phyloP scores from a whole-genome alignment of 1,284 basidiomycete genomes.

The Cerrena zonata region DNA sequence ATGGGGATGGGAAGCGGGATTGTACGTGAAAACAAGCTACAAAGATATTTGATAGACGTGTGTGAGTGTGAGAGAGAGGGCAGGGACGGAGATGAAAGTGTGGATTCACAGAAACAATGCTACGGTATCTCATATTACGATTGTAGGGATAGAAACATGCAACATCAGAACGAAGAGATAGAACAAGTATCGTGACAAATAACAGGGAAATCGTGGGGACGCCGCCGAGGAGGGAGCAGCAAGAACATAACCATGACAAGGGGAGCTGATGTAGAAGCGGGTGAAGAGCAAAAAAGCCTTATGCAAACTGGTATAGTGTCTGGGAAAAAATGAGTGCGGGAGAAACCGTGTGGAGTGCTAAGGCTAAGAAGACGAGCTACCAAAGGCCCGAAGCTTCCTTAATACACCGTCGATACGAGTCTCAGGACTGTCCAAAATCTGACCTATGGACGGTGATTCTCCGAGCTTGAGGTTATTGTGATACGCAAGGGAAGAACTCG shows the following conservation, averaged over 20 bases:
- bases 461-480: conserved; percentile 17
- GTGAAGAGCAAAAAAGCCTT: not conserved
- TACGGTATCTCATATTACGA: too few relatives aligned
- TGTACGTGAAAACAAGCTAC: too few relatives aligned
- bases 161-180: not conserved
- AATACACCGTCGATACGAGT: conserved; percentile 24
- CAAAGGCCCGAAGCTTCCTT: conserved; percentile 21
- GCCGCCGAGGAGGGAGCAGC: too few relatives aligned
- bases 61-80: too few relatives aligned
- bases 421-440: conserved; percentile 23
- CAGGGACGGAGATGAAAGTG: too few relatives aligned
- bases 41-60: too few relatives aligned
- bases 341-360: not conserved
- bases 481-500: conserved; percentile 17
- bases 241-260: not conserved
- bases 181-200: not conserved
- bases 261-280: not conserved
- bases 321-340: too few relatives aligned
- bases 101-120: too few relatives aligned
- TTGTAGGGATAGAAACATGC: too few relatives aligned
- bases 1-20: too few relatives aligned
- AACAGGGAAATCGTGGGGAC: not conserved
- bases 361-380: not conserved
- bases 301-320: too few relatives aligned
- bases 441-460: conserved; percentile 28